These are phyloP conservation scores for Ciborinia camelliae DNA, from an alignment of 2,329 filamentous ascomycete species.

Conservation along the genomic window DNA sequence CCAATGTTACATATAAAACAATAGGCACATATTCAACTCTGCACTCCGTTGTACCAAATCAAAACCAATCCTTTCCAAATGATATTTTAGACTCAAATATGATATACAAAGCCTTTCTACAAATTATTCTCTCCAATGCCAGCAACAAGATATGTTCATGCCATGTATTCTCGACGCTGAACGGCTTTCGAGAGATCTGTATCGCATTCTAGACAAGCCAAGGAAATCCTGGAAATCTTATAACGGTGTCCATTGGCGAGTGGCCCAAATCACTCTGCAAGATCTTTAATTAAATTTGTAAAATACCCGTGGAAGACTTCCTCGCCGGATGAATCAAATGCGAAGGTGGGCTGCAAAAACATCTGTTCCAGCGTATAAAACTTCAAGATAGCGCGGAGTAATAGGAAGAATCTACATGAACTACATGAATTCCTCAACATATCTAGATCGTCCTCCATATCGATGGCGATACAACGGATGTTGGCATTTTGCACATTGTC, in stretches of 20 bases:
- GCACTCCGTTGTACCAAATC: not conserved
- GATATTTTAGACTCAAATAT: not conserved
- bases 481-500: not conserved
- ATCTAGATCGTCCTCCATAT: not conserved
- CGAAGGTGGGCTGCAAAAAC: not conserved
- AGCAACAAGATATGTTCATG: not conserved
- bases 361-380: not conserved
- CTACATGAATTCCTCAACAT: not conserved
- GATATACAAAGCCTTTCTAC: no score
- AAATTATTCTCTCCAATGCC: not conserved
- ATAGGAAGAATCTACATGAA: not conserved
- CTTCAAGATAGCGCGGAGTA: not conserved
- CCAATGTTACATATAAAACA: not conserved
- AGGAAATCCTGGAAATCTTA: not conserved
- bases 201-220: not conserved
- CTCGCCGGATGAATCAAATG: not conserved
- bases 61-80: not conserved
- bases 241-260: not conserved
- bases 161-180: not conserved
- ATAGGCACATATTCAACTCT: not conserved
- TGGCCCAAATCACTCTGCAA: not conserved
- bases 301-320: not conserved
- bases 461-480: not conserved
- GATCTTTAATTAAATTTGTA: not conserved
- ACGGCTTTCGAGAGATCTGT: not conserved